These are phyloP conservation scores for Aspergillus bombycis DNA, from an alignment of 2,329 filamentous ascomycete species.

Conservation along the genomic window DNA sequence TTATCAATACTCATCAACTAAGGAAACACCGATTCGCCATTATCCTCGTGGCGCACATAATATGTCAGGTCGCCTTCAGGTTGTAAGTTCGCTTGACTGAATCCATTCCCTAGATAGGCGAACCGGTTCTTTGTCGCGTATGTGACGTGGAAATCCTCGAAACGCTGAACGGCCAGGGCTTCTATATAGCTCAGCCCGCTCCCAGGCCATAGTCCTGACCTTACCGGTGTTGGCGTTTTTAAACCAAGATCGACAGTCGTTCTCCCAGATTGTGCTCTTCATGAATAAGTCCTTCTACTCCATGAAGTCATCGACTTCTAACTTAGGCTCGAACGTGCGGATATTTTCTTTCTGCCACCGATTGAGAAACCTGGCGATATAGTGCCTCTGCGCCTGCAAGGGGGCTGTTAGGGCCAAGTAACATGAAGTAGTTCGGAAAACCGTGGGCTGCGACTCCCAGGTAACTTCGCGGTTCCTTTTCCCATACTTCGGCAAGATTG, in stretches of 20 bases:
- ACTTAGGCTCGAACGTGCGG: background rate
- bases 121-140: constrained; percentile 13
- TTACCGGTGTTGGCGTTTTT: background rate
- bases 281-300: background rate
- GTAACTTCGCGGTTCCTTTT: background rate
- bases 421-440: background rate
- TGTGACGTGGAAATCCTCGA: background rate
- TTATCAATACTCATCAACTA: background rate
- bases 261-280: background rate
- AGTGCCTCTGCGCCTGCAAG: background rate
- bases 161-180: background rate
- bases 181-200: background rate
- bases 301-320: background rate
- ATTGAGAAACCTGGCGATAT: background rate
- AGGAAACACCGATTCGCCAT: background rate
- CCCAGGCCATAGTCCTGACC: background rate
- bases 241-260: background rate
- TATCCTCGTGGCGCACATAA: constrained; percentile 27
- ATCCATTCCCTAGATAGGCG: constrained; percentile 23
- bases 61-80: constrained; percentile 12
- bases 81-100: constrained; percentile 15
- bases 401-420: background rate
- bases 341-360: background rate
- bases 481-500: background rate
- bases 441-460: background rate